phyloP scores from a whole-genome alignment of 2,329 filamentous ascomycete genomes.

The Neoarthrinium moseri region DNA sequence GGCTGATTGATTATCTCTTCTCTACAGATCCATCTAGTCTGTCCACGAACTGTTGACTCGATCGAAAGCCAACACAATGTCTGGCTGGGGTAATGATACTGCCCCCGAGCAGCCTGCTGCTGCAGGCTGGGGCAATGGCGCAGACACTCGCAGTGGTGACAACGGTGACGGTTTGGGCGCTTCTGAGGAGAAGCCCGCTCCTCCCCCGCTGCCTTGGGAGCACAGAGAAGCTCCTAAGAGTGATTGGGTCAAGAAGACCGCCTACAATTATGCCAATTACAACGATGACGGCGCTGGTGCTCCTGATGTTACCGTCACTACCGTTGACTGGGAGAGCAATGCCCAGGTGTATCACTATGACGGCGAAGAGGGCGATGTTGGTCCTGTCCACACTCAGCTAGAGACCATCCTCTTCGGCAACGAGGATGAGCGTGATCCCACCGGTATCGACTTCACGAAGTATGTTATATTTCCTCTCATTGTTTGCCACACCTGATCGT shows the following conservation, averaged over 20 bases:
- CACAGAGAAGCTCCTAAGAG: conserved; percentile 15
- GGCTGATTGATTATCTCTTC: no score
- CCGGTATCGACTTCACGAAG: conserved; percentile 64
- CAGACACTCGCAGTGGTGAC: conserved; percentile 28
- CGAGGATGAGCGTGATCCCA: conserved; percentile 44
- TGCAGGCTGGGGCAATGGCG: conserved; percentile 10
- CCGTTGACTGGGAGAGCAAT: conserved; percentile 47
- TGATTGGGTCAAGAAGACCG: conserved; percentile 46
- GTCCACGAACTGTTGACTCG: no score
- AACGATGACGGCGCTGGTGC: no score
- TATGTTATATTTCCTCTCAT: conserved; percentile 35
- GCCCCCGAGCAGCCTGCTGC: not conserved
- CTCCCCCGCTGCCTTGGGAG: conserved; percentile 8
- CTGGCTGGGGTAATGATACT: conserved; percentile 6
- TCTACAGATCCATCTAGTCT: no score
- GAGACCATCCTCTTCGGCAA: conserved; percentile 74
- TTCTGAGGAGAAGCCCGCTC: conserved; percentile 8
- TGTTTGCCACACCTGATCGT: conserved; percentile 9
- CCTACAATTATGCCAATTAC: conserved; percentile 44
- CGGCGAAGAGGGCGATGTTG: conserved; percentile 84
- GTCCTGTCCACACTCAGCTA: conserved; percentile 66
- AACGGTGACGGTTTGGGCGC: conserved; percentile 10
- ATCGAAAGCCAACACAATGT: conserved; percentile 1
- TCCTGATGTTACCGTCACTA: conserved; percentile 16
- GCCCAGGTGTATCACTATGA: conserved; percentile 79